phyloP scores from a whole-genome alignment of 2,329 filamentous ascomycete genomes.

The Nigrospora sphaerica region DNA sequence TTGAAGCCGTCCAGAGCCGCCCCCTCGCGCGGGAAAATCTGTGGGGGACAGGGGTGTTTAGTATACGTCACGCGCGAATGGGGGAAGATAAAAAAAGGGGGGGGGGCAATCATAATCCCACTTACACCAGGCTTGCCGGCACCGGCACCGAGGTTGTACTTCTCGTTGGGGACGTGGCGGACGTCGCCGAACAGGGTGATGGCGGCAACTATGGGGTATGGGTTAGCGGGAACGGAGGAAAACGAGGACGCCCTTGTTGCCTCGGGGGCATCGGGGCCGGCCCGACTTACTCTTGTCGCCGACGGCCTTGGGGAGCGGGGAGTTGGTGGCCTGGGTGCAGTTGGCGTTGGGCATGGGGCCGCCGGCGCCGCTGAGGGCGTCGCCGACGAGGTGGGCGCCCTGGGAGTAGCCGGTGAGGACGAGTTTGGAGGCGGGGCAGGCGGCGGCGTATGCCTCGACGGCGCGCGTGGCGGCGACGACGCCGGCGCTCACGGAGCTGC shows the following conservation, averaged over 20 bases:
- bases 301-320: neutral
- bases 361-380: neutral
- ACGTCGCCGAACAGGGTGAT: neutral
- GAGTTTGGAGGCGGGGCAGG: neutral
- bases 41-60: too few species aligned
- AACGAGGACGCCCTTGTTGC: too few species aligned
- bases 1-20: neutral
- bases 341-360: neutral
- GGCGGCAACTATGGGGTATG: neutral
- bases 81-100: neutral
- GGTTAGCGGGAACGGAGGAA: neutral
- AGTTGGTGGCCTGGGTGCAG: neutral
- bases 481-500: neutral
- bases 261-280: too few species aligned
- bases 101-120: neutral
- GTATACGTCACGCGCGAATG: too few species aligned
- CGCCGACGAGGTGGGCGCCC: neutral
- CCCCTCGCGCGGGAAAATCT: neutral
- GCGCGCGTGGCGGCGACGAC: neutral
- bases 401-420: neutral
- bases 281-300: neutral
- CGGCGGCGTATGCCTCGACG: neutral
- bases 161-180: neutral
- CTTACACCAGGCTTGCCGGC: neutral
- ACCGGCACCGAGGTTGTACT: neutral